Conservation (phyloP, 352 stramenopile genomes). For the Phytophthora pisi region DNA sequence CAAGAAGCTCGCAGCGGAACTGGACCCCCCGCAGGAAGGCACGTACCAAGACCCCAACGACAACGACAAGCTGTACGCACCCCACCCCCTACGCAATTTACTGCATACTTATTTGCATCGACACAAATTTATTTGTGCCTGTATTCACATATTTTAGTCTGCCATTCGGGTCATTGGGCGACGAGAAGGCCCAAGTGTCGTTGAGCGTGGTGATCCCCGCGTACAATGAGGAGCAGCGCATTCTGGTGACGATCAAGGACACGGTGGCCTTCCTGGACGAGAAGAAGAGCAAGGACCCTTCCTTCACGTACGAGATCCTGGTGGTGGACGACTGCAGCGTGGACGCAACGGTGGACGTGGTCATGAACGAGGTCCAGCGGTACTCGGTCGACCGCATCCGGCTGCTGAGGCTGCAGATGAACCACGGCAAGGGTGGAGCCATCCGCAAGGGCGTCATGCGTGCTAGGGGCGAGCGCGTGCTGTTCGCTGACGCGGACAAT, state of each 20-base stretch:
- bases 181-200: constrained; percentile 57
- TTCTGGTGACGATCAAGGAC: constrained; percentile 91
- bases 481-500: constrained; percentile 94
- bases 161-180: constrained; percentile 63
- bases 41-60: constrained; percentile 62
- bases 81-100: constrained; percentile 2
- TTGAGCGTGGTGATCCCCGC: constrained; percentile 94
- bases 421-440: constrained; percentile 93
- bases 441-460: constrained; percentile 90
- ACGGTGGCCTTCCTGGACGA: constrained; percentile 89
- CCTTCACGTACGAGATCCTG: constrained; percentile 87
- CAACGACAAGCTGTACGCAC: constrained; percentile 44
- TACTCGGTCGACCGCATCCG: constrained; percentile 64
- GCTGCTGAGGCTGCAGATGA: constrained; percentile 81
- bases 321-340: constrained; percentile 93
- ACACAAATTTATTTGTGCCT: constrained; percentile 8
- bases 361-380: constrained; percentile 56
- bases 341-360: constrained; percentile 82
- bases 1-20: constrained; percentile 48
- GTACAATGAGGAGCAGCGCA: constrained; percentile 94
- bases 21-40: constrained; percentile 60
- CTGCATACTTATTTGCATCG: not conserved
- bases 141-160: constrained; percentile 26
- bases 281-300: constrained; percentile 50
- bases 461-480: constrained; percentile 73